A percentile compares a stretch with the other conserved stretches of the same genome.
Evolutionary conservation across 83 land plant genomes (phyloP).

Genomic region (Diphasiastrum complanatum): DNA sequence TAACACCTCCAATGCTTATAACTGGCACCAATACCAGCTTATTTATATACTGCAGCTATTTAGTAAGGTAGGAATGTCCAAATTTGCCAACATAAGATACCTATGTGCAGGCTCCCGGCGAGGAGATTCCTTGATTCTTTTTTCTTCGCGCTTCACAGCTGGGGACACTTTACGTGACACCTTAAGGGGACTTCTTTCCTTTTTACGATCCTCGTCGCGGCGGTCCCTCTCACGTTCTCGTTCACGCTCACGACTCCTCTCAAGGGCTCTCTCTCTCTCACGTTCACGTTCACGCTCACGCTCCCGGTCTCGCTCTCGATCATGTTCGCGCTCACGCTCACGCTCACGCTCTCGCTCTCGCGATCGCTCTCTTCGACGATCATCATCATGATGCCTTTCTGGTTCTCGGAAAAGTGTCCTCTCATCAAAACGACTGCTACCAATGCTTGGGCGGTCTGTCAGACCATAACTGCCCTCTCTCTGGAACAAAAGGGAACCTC

Average conservation of each 20-base stretch:
- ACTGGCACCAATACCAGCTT: too few relatives aligned
- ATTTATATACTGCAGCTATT: too few relatives aligned
- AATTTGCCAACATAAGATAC: too few relatives aligned
- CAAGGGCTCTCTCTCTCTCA: constrained; percentile 10
- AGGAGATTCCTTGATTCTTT: constrained; percentile 33
- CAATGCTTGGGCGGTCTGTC: constrained; percentile 32
- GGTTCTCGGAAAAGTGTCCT: constrained; percentile 23
- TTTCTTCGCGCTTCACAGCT: constrained; percentile 8
- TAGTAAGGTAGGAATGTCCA: too few relatives aligned
- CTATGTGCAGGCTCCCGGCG: constrained; percentile 30
- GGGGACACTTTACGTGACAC: constrained; percentile 29
- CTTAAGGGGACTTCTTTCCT: constrained; percentile 22
- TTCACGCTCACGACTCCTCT: constrained; percentile 22
- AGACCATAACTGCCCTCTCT: constrained; percentile 23
- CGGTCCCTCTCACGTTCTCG: constrained; percentile 27
- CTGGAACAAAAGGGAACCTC: constrained; percentile 22
- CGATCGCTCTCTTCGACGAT: constrained; percentile 16
- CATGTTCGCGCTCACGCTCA: constrained; percentile 8
- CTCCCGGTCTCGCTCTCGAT: constrained; percentile 12
- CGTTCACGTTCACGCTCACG: constrained; percentile 23
- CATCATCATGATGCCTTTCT: constrained; percentile 23
- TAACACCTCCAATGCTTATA: too few relatives aligned
- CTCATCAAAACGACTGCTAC: constrained; percentile 33
- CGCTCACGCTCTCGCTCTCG: constrained; percentile 9
- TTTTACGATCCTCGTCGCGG: constrained; percentile 27